phyloP scores from a whole-genome alignment of 768 basidiomycete genomes.

The Mycena vulgaris region DNA sequence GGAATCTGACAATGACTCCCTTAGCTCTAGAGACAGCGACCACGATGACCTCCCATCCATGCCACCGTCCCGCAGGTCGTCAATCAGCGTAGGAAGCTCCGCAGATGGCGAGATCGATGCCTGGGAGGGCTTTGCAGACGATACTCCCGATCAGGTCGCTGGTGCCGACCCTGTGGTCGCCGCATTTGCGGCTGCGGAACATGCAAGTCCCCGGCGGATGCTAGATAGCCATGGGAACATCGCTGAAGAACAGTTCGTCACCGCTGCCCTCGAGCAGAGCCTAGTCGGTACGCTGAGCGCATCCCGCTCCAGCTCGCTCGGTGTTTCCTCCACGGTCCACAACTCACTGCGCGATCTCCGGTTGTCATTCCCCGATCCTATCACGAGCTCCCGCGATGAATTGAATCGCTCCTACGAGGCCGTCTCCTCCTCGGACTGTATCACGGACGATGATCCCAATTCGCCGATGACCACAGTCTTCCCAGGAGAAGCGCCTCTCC shows the following conservation, averaged over 20 bases:
- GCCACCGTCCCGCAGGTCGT: conserved; percentile 78
- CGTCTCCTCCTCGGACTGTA: conserved; percentile 54
- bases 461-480: conserved; percentile 40
- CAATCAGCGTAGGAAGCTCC: conserved; percentile 78
- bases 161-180: conserved; percentile 39
- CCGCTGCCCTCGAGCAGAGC: conserved; percentile 86
- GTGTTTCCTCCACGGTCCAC: conserved; percentile 66
- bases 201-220: conserved; percentile 37
- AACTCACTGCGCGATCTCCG: conserved; percentile 81
- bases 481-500: conserved; percentile 34
- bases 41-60: conserved; percentile 64
- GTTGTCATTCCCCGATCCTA: conserved; percentile 87
- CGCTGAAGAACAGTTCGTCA: conserved; percentile 78
- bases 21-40: conserved; percentile 72
- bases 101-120: conserved; percentile 78
- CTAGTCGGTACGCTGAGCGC: conserved; percentile 84
- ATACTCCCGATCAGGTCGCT: conserved; percentile 65
- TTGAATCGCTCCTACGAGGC: conserved; percentile 73
- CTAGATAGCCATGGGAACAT: conserved; percentile 37
- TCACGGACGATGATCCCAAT: conserved; percentile 41
- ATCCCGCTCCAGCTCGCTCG: conserved; percentile 76
- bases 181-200: conserved; percentile 51
- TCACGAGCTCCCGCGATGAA: conserved; percentile 79
- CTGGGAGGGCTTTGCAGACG: conserved; percentile 85
- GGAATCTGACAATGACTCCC: conserved; percentile 77